phyloP scores from a whole-genome alignment of 169 alveolate genomes.

The Eimeria praecox region DNA sequence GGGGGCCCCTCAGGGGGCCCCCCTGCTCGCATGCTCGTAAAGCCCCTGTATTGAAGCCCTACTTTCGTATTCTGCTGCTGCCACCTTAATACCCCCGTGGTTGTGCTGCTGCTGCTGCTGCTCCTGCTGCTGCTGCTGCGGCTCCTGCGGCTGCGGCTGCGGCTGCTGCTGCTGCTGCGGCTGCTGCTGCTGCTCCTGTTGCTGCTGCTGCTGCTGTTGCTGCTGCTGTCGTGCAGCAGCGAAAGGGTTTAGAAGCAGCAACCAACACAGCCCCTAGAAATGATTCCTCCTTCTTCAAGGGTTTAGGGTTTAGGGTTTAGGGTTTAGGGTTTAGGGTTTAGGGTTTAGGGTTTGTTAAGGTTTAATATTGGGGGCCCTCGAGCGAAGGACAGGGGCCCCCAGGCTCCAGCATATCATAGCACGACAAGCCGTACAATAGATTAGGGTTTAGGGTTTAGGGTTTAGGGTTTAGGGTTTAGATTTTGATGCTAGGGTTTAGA shows the following conservation, averaged over 20 bases:
- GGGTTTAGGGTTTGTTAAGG: too few species aligned
- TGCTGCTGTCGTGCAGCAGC: too few species aligned
- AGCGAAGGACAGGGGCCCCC: neutral
- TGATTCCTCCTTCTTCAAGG: too few species aligned
- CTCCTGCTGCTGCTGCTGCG: too few species aligned
- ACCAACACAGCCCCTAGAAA: too few species aligned
- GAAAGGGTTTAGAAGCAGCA: neutral
- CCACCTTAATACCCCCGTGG: too few species aligned
- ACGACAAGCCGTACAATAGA: too few species aligned
- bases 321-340: neutral
- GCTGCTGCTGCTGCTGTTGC: slow-evolving; percentile 41
- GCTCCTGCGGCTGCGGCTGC: neutral
- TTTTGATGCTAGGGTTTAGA: neutral
- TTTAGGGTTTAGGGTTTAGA: neutral
- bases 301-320: neutral
- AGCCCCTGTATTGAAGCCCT: neutral
- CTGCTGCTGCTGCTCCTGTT: slow-evolving; percentile 23
- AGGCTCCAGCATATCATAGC: too few species aligned
- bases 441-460: slow-evolving; percentile 1
- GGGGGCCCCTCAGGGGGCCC: neutral
- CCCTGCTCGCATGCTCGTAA: too few species aligned
- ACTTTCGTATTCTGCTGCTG: neutral
- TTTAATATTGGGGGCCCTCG: too few species aligned
- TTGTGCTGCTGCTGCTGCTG: too few species aligned
- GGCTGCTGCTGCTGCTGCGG: neutral